Conservation (phyloP, 805 yeast species). For the Candida suzukii region DNA sequence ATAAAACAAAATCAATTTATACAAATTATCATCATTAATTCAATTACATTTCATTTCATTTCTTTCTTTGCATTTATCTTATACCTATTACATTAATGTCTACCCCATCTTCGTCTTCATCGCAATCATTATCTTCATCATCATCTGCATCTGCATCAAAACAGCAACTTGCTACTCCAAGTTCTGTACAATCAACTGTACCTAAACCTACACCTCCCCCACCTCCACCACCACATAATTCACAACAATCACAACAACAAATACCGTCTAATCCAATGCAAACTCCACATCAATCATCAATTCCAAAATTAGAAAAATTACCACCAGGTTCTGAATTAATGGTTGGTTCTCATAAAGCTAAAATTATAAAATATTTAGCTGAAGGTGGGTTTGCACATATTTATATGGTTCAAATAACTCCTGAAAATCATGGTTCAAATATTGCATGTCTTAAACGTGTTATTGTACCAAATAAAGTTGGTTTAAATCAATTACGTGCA, state of each 20-base stretch:
- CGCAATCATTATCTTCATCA: no score
- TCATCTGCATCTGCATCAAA: no score
- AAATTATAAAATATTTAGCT: slow-evolving; percentile 37
- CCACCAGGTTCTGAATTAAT: slow-evolving; percentile 39
- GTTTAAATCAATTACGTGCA: slow-evolving; percentile 55
- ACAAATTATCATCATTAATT: no score
- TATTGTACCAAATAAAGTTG: slow-evolving; percentile 62
- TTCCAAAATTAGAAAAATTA: slow-evolving; percentile 11
- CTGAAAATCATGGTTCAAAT: slow-evolving; percentile 36
- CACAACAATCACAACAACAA: neutral
- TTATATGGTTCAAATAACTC: slow-evolving; percentile 53
- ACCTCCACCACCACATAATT: no score
- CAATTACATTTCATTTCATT: no score
- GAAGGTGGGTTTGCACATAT: slow-evolving; percentile 78
- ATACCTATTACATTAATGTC: no score
- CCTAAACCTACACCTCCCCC: no score
- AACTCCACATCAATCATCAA: neutral
- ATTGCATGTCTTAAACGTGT: slow-evolving; percentile 70
- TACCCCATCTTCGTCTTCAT: no score
- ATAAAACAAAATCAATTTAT: no score
- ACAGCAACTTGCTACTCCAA: no score
- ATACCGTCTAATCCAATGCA: neutral
- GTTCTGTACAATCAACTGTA: no score
- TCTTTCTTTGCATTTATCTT: no score
- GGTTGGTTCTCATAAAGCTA: slow-evolving; percentile 43